Evolutionary conservation across 345 rosid genomes (phyloP).

Genomic region (Corchorus capsularis): DNA sequence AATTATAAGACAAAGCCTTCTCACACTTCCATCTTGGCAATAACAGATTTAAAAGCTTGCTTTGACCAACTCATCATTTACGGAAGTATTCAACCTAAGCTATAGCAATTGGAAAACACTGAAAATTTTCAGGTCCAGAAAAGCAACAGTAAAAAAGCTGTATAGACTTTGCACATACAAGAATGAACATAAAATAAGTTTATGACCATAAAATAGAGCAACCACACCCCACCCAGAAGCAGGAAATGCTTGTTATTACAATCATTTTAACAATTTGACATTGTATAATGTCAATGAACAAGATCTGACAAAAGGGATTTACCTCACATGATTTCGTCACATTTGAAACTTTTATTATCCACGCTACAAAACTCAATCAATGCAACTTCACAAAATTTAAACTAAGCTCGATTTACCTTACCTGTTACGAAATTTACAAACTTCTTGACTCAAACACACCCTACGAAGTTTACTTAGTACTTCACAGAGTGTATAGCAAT

Average conservation of each 20-base stretch:
- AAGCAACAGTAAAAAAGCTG: background rate
- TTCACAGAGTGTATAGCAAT: too few relatives aligned
- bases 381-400: background rate
- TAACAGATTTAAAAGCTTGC: background rate
- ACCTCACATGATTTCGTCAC: background rate
- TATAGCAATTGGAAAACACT: background rate
- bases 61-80: background rate
- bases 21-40: background rate
- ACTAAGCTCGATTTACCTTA: background rate
- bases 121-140: background rate
- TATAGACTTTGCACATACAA: background rate
- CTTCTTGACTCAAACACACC: background rate
- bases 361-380: slow-evolving; percentile 5
- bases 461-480: background rate
- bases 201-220: background rate
- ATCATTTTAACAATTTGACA: background rate
- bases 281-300: background rate
- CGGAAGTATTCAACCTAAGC: background rate
- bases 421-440: background rate
- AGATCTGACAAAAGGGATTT: slow-evolving; percentile 2
- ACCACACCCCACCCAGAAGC: background rate
- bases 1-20: background rate
- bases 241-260: background rate
- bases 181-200: background rate
- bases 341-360: background rate